Evolutionary conservation across 1,284 basidiomycete genomes (phyloP), one percentile per base, ranked within the genome.

Genomic region (Leccinum pallidistipes): DNA sequence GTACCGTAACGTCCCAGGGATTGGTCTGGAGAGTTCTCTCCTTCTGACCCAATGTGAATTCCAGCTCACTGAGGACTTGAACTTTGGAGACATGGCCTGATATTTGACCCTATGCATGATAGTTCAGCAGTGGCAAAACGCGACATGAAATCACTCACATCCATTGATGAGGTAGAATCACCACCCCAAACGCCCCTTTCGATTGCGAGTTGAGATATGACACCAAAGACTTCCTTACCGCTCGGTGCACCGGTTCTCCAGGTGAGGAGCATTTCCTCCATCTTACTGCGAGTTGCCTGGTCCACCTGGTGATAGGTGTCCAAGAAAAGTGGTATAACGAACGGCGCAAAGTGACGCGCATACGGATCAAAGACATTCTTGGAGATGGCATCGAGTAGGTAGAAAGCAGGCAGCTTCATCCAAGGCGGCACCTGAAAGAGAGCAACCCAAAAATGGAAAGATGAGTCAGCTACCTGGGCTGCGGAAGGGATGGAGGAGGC

Each of bases 291-390:
- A 7, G 92, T 97, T 40, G 79, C 78, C 45, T 87, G 86, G 72
- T 97, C 94, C 64, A 96, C 94, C 67, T 87, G 83, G 59, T 84
- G 82, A 76, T 97, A 97, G 32, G 94, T 88, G 65, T 91, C 86
- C 67, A 95, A 79, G 77, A 95, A 97, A 7, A 95, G 78, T 24
- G 85, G 82, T 57, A 88, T 86, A 61, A 94, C 88, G 70, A 93
- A 83, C 5, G 86, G 82, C 21, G 91, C 81, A 68, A 96, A 94
- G 63, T 86, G 83, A 62, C 87, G 86, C 29, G 92, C 91, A 77
- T 97, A 98, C 12, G 95, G 94, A 51, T 91, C 86, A 65, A 88
- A 95, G 47, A 95, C 87, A 78, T 97, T 97, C 78, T 98, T 98
- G 56, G 92, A 93, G 64, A 99, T 95, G 16, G 96, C 96, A 73